Evolutionary conservation across 306 rosid species (phyloP).

Genomic region (Ceratonia siliqua): DNA sequence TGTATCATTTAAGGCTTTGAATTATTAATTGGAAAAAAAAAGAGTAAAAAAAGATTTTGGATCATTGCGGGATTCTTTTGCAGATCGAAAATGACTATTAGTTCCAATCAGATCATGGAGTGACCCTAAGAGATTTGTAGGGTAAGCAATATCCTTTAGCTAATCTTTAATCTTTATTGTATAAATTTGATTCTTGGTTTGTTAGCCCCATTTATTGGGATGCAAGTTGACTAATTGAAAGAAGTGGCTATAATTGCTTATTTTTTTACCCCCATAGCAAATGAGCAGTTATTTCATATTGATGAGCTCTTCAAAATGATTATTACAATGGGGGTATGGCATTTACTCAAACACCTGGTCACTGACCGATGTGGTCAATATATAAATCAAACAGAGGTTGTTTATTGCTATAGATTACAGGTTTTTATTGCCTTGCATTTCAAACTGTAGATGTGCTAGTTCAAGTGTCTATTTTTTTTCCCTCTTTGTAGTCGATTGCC

Average conservation of each 20-base stretch:
- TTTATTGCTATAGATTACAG: constrained; percentile 36
- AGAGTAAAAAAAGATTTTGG: background rate
- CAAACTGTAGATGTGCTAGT: constrained; percentile 33
- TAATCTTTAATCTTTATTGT: constrained; percentile 1
- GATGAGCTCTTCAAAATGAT: constrained; percentile 33
- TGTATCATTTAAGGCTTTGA: constrained; percentile 25
- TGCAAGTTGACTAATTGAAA: constrained; percentile 23
- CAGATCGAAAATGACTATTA: constrained; percentile 80
- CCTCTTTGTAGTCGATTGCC: background rate
- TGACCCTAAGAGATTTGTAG: constrained; percentile 69
- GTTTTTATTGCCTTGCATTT: constrained; percentile 25
- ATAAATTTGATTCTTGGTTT: constrained; percentile 24
- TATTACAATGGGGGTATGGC: constrained; percentile 23
- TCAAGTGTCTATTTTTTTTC: background rate
- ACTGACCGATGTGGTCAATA: constrained; percentile 24
- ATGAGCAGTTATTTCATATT: constrained; percentile 32
- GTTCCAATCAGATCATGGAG: constrained; percentile 67
- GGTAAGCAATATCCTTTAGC: constrained; percentile 49
- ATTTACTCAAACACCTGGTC: constrained; percentile 18
- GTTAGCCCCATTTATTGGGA: background rate
- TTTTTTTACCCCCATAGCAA: constrained; percentile 40
- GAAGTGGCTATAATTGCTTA: constrained; percentile 11
- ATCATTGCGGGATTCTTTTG: constrained; percentile 16
- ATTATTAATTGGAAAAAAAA: constrained; percentile 1
- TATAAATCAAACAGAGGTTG: constrained; percentile 36